Conservation (phyloP, 768 basidiomycete species). For the Holtermanniella nyarrowii region DNA sequence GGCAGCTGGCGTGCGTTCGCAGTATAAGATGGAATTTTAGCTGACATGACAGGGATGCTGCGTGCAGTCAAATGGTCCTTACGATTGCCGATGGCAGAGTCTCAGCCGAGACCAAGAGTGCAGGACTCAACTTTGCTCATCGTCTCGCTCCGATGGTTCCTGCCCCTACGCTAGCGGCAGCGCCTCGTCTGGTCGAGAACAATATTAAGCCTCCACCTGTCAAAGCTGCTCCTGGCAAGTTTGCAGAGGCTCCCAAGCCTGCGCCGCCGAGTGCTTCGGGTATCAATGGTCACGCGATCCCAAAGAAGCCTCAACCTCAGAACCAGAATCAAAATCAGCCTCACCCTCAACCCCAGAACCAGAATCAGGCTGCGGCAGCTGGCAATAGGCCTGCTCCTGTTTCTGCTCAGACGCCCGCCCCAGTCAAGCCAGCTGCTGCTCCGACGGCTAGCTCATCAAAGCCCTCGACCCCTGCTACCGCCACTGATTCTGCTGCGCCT, state of each 20-base stretch:
- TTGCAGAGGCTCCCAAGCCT: not conserved
- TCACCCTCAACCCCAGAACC: not conserved
- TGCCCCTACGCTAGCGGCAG: no score
- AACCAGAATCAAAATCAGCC: constrained; percentile 2
- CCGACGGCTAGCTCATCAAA: constrained; percentile 3
- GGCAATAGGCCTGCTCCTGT: not conserved
- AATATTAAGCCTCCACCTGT: constrained; percentile 46
- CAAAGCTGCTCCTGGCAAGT: not conserved
- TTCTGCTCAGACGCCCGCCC: constrained; percentile 1
- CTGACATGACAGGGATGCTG: constrained; percentile 56
- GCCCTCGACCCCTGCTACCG: constrained; percentile 9
- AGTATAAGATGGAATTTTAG: not conserved
- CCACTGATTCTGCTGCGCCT: no score
- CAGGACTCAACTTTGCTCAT: constrained; percentile 50
- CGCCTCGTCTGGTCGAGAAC: constrained; percentile 56
- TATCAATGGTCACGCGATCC: constrained; percentile 1
- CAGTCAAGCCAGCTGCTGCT: not conserved
- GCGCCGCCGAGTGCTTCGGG: constrained; percentile 1
- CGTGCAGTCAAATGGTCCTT: constrained; percentile 76
- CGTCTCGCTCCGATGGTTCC: not conserved
- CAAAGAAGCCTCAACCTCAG: not conserved
- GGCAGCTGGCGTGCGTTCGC: constrained; percentile 60
- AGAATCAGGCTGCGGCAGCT: not conserved
- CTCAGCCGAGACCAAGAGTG: constrained; percentile 81
- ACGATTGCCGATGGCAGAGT: constrained; percentile 87